Conservation (phyloP, 371 early-diverging fungal species). For the Entomophthora muscae region DNA sequence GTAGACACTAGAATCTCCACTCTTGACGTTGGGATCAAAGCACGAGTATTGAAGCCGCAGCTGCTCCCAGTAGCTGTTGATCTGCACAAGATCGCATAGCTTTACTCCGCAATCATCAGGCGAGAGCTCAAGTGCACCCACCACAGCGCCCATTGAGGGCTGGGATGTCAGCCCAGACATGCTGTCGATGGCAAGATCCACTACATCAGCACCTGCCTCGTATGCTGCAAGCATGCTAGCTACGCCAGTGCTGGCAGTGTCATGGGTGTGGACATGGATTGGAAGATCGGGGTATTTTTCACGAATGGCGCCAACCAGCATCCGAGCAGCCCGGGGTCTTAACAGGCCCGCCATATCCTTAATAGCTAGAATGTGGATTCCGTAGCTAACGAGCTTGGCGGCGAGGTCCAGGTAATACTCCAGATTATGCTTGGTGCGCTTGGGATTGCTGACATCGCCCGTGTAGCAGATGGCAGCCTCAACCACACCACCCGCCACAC, state of each 20-base stretch:
- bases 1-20: slow-evolving; percentile 79
- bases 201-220: slow-evolving; percentile 85
- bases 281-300: slow-evolving; percentile 75
- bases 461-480: slow-evolving; percentile 89
- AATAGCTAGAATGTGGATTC: slow-evolving; percentile 85
- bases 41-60: slow-evolving; percentile 80
- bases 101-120: slow-evolving; percentile 63
- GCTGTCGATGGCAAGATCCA: slow-evolving; percentile 81
- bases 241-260: slow-evolving; percentile 91
- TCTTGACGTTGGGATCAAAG: slow-evolving; percentile 80
- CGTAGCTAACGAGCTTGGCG: slow-evolving; percentile 71
- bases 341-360: slow-evolving; percentile 96
- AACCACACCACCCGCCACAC: slow-evolving; percentile 83
- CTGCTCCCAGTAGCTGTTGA: slow-evolving; percentile 94
- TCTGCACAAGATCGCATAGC: slow-evolving; percentile 46
- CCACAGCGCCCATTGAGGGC: slow-evolving; percentile 90
- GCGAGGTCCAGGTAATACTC: slow-evolving; percentile 83
- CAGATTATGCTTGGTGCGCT: slow-evolving; percentile 54
- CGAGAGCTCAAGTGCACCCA: slow-evolving; percentile 61
- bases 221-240: slow-evolving; percentile 84
- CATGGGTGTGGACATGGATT: slow-evolving; percentile 92
- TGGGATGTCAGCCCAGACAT: slow-evolving; percentile 94
- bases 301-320: slow-evolving; percentile 67
- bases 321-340: slow-evolving; percentile 72
- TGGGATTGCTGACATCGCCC: slow-evolving; percentile 77